Evolutionary conservation across 2,329 filamentous ascomycete species (phyloP), one percentile per base, ranked within the genome.

Genomic region (Claviceps spartinae): DNA sequence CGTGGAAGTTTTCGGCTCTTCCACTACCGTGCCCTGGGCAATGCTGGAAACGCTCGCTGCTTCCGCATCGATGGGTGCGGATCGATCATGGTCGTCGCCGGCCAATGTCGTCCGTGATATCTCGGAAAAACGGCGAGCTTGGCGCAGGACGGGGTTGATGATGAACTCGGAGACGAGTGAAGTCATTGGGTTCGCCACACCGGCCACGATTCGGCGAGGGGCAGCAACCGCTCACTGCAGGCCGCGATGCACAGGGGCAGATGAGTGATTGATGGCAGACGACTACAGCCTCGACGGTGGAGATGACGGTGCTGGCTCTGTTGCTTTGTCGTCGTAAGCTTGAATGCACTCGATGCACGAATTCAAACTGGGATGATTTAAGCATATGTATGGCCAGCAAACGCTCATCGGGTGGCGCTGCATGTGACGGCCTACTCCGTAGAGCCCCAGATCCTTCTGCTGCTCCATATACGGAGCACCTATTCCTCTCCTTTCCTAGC

Each of bases 91-190:
- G 59, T 62, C 62, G 57, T 65, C 67, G 57, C 62, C 62, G 60
- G 59, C 55, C 59, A 71, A 58, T 56, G 64, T 68, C 24, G 68
- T 62, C 52, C 69, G 65, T 34, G 70, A 72, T 54, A 71, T 71
- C 59, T 72, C 71, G 48, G 81, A 83, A 61, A 84, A 77, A 56
- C 79, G 78, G 56, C 79, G 78, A 60, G 80, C 81, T 67, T 83
- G 80, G 63, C 80, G 78, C 58, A 83, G 67, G 60, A 83, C 79
- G 53, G 81, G 80, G 56, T 82, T 82, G 65, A 83, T 80, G 59
- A 83, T 69, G 63, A 82, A 82, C 55, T 82, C 77, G 61, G 79
- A 76, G 51, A 84, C 79, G 60, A 83, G 69, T 59, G 75, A 81
- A 65, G 77, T 74, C 81, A 84, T 84, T 61, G 59, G 58, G 55